Conservation (phyloP, 2,329 filamentous ascomycete genomes). For the Chaetomiaceae sp. region DNA sequence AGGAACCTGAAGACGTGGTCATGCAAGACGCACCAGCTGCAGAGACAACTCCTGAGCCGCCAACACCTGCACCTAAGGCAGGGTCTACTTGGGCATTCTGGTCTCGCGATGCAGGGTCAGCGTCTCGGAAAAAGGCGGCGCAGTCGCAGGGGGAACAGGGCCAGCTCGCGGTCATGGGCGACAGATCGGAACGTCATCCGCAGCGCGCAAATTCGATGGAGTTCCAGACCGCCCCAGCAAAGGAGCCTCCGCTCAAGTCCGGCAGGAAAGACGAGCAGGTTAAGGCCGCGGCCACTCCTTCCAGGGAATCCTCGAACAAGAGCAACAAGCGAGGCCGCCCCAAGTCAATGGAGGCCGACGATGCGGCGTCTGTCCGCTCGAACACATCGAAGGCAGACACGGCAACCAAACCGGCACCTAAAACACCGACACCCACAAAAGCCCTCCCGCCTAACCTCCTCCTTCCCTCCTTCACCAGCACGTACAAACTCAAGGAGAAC, state of each 20-base stretch:
- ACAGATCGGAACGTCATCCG: constrained; percentile 54
- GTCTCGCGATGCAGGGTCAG: constrained; percentile 55
- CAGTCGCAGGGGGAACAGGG: constrained; percentile 33
- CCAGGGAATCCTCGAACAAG: constrained; percentile 11
- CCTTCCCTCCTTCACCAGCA: constrained; percentile 64
- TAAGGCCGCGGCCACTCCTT: constrained; percentile 23
- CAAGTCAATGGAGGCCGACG: constrained; percentile 45
- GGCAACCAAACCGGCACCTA: constrained; percentile 23
- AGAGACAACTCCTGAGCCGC: constrained; percentile 27
- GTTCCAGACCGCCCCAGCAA: constrained; percentile 36
- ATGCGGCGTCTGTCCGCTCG: constrained; percentile 34
- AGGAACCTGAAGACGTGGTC: constrained; percentile 39
- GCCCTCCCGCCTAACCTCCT: constrained; percentile 55
- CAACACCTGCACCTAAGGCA: constrained; percentile 42
- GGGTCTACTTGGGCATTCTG: constrained; percentile 78
- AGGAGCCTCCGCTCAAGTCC: constrained; percentile 31
- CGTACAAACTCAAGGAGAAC: constrained; percentile 62
- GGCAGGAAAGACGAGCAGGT: constrained; percentile 32
- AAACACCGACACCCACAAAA: constrained; percentile 35
- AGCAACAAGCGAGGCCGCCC: constrained; percentile 42
- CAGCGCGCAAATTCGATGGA: constrained; percentile 43
- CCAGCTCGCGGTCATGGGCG: constrained; percentile 53
- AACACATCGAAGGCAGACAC: constrained; percentile 33
- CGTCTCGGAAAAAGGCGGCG: constrained; percentile 29
- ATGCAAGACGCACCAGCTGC: constrained; percentile 40